These are phyloP conservation scores for Triticum turgidum DNA, from an alignment of 176 grass and related monocot genomes.

Conservation along the genomic window DNA sequence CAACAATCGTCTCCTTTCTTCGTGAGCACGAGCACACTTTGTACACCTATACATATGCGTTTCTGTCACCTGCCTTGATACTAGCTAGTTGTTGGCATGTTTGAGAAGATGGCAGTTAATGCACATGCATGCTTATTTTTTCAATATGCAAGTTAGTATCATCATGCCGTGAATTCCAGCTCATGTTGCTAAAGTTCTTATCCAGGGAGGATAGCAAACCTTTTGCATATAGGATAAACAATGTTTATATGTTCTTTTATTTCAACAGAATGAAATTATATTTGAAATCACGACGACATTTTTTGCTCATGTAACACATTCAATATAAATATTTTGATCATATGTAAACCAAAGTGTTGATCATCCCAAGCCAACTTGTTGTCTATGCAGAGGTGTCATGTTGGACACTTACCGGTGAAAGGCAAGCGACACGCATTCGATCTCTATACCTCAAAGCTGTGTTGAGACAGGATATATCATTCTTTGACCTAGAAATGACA, in stretches of 20 bases:
- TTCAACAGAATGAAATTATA: not conserved
- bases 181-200: not conserved
- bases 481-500: constrained; percentile 41
- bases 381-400: constrained; percentile 33
- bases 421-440: constrained; percentile 27
- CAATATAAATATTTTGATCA: not conserved
- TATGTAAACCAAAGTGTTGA: not conserved
- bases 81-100: not conserved
- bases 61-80: not conserved
- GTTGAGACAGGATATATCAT: constrained; percentile 40
- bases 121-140: not conserved
- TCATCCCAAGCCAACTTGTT: not conserved
- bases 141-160: not conserved
- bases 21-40: constrained; percentile 36
- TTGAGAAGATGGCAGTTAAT: not conserved
- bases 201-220: not conserved
- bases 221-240: not conserved
- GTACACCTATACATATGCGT: not conserved
- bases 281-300: not conserved
- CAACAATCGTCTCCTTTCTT: constrained; percentile 40
- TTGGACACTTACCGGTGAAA: constrained; percentile 50
- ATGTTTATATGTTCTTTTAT: not conserved
- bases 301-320: not conserved
- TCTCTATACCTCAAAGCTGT: constrained; percentile 32
- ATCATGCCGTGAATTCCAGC: not conserved